Evolutionary conservation across 805 yeast species (phyloP).

Genomic region (Metschnikowia peoriensis): DNA sequence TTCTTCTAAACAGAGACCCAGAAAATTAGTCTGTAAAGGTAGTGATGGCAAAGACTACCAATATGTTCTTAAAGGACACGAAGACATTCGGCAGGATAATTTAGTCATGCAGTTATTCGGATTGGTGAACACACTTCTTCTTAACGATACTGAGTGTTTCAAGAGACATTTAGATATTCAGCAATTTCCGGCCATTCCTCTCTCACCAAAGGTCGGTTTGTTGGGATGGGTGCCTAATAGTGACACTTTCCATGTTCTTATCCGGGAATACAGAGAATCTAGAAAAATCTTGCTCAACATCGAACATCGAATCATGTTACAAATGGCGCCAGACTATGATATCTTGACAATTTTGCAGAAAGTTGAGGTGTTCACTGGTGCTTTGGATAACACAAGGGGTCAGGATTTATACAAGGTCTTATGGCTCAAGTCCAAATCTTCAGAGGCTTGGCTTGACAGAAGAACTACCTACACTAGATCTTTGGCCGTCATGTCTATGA

Average conservation of each 20-base stretch:
- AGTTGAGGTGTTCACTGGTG: constrained; percentile 95
- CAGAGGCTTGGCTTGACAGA: constrained; percentile 97
- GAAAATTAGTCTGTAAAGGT: constrained; percentile 76
- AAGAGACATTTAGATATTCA: constrained; percentile 93
- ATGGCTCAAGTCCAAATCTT: constrained; percentile 94
- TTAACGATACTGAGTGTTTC: constrained; percentile 92
- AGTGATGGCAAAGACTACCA: constrained; percentile 90
- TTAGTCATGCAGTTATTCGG: constrained; percentile 98
- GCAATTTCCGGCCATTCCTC: constrained; percentile 88
- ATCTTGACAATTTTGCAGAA: constrained; percentile 84
- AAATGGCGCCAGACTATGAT: constrained; percentile 97
- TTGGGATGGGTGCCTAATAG: constrained; percentile 97
- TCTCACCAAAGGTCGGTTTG: constrained; percentile 95
- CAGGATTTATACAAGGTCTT: constrained; percentile 93
- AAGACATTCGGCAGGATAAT: constrained; percentile 96
- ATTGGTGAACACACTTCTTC: constrained; percentile 82
- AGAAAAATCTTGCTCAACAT: constrained; percentile 85
- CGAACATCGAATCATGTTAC: constrained; percentile 93
- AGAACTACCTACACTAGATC: constrained; percentile 96
- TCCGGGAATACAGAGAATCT: constrained; percentile 88
- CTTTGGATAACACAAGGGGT: constrained; percentile 91
- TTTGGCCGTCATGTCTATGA: constrained; percentile 98
- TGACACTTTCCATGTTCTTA: constrained; percentile 92
- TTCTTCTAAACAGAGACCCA: constrained; percentile 93
- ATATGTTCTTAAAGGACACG: constrained; percentile 88